Base-by-base conservation (phyloP, 2,329 filamentous ascomycete genomes). In the Chaetomiaceae sp. region DNA sequence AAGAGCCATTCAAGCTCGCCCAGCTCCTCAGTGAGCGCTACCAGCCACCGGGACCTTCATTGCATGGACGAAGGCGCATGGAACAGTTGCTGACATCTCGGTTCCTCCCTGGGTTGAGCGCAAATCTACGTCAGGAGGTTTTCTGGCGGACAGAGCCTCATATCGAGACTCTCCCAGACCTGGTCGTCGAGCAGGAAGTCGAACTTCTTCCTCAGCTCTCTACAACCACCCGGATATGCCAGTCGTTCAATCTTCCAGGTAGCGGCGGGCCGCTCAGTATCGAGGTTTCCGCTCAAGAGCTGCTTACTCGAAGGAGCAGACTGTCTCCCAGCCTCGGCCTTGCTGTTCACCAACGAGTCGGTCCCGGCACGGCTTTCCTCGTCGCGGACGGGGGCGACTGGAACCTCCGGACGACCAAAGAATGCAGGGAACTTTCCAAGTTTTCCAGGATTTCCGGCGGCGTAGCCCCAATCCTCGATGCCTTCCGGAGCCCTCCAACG, bases 341-440 rank as follows among this genome's bases (percentile, higher is more conserved):
- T 6, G 71, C 69, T 3, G 53, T 71, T 5, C 68, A 70, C 46
- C 65, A 68, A 20, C 65, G 64, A 8, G 54, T 72, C 2, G 65
- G 64, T 1, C 37, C 61, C 14, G 73, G 73, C 6, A 69, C 65
- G 0, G 65, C 64, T 11, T 75, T 75, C 43, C 45, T 71, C 33
- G 67, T 71, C 22, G 65, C 66, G 4, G 75, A 78, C 57, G 74
- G 67, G 34, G 75, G 74, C 4, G 69, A 73, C 46, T 75, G 72
- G 72, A 58, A 53, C 9, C 47, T 64, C 6, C 48, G 55, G 23
- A 62, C 60, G 0, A 60, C 65, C 3, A 57, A 68, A 38, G 65
- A 68, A 27, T 68, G 65, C 55, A 63, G 49, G 7, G 47, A 66
- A 19, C 65, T 67, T 51, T 67, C 71, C 22, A 60, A 63, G 43